Conservation (phyloP, 2,329 filamentous ascomycete genomes). For the Macrophomina phaseolina region DNA sequence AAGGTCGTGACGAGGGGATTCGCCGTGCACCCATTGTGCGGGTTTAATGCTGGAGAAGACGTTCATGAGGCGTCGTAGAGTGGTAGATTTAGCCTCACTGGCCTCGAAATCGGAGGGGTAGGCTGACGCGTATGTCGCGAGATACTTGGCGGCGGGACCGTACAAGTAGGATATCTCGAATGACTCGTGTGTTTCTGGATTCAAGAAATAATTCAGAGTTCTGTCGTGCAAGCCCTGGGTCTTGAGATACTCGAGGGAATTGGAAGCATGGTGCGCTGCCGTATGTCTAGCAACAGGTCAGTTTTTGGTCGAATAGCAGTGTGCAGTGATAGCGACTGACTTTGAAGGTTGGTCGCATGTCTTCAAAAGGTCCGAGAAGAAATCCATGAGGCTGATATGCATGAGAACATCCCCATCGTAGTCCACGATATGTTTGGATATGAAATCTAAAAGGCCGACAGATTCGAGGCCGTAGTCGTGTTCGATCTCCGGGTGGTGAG, state of each 20-base stretch:
- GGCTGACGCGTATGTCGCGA: constrained; percentile 60
- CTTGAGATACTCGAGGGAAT: constrained; percentile 60
- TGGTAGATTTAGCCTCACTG: constrained; percentile 37
- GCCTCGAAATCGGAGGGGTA: constrained; percentile 63
- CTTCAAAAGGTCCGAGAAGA: constrained; percentile 60
- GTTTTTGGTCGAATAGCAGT: neutral
- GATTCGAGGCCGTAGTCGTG: constrained; percentile 40
- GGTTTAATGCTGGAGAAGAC: constrained; percentile 56
- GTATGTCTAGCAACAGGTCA: neutral
- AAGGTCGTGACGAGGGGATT: constrained; percentile 61
- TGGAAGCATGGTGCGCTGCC: constrained; percentile 34
- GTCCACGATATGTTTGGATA: constrained; percentile 62
- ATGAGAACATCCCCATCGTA: constrained; percentile 62
- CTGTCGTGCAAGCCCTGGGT: constrained; percentile 56
- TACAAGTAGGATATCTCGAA: constrained; percentile 61
- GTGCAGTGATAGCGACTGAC: neutral
- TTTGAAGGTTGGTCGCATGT: constrained; percentile 34
- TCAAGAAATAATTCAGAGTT: constrained; percentile 58
- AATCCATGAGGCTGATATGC: constrained; percentile 64
- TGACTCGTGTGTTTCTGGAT: constrained; percentile 56
- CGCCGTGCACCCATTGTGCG: constrained; percentile 59
- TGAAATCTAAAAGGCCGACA: constrained; percentile 60
- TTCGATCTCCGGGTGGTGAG: constrained; percentile 61
- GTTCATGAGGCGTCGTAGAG: constrained; percentile 41
- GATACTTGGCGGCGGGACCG: constrained; percentile 62